Evolutionary conservation across 352 stramenopile genomes (phyloP).

Genomic region (Pythium aristosporum): DNA sequence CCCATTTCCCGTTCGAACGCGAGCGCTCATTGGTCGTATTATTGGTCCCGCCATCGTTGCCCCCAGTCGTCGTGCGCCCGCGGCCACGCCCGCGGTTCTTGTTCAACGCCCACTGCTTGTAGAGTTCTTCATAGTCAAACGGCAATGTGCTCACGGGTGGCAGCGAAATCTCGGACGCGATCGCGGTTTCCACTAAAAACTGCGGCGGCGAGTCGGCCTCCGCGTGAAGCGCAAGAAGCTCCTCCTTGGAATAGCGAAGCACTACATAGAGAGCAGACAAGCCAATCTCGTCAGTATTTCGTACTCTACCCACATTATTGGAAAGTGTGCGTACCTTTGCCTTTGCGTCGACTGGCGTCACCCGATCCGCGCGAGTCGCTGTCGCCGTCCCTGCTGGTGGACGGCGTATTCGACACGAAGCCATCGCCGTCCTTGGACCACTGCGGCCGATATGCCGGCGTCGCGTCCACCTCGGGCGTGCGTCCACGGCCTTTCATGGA

Average conservation of each 20-base stretch:
- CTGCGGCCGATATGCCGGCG: conserved; percentile 69
- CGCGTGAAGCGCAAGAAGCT: conserved; percentile 73
- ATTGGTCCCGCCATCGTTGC: conserved; percentile 24
- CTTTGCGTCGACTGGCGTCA: conserved; percentile 54
- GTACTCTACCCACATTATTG: neutral
- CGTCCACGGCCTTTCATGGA: conserved; percentile 80
- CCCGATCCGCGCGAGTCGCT: conserved; percentile 16
- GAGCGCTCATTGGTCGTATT: conserved; percentile 36
- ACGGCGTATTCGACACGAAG: conserved; percentile 57
- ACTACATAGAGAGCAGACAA: conserved; percentile 25
- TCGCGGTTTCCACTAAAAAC: conserved; percentile 61
- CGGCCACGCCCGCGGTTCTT: conserved; percentile 75
- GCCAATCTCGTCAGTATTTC: neutral
- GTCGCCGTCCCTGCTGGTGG: conserved; percentile 31
- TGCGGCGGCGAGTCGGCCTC: conserved; percentile 44
- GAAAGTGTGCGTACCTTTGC: conserved; percentile 44
- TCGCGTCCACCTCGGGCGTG: conserved; percentile 59
- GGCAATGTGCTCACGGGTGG: conserved; percentile 71
- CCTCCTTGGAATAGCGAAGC: conserved; percentile 78
- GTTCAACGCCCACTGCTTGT: conserved; percentile 85
- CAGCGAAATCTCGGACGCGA: conserved; percentile 64
- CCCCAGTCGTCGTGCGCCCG: conserved; percentile 46
- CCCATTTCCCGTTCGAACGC: conserved; percentile 48
- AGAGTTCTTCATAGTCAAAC: conserved; percentile 88
- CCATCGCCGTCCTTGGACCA: conserved; percentile 87